These are phyloP conservation scores for Beta lomatogona DNA, from an alignment of 179 eudicot genomes.

Conservation along the genomic window DNA sequence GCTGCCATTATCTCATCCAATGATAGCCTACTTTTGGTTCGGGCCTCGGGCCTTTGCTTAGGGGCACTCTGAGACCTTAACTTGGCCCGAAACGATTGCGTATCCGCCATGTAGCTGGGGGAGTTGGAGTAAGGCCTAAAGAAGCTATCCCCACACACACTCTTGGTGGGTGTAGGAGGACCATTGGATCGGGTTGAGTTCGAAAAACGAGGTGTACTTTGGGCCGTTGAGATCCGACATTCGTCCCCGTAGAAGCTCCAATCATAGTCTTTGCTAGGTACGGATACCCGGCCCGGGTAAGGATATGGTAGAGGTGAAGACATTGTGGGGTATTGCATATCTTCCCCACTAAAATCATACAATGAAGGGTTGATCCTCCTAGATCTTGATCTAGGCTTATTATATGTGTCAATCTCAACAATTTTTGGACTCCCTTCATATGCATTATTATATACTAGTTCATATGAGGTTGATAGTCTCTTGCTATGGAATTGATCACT, in stretches of 20 bases:
- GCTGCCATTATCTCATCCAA: conserved; percentile 79
- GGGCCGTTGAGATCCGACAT: conserved; percentile 37
- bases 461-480: conserved; percentile 45
- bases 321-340: conserved; percentile 40
- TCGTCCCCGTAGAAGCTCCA: conserved; percentile 41
- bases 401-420: conserved; percentile 49
- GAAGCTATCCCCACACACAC: conserved; percentile 52
- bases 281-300: conserved; percentile 29
- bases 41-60: conserved; percentile 68
- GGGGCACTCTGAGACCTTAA: conserved; percentile 90
- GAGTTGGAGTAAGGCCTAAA: conserved; percentile 52
- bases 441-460: conserved; percentile 22
- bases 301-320: conserved; percentile 43
- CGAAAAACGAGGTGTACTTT: conserved; percentile 42
- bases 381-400: conserved; percentile 41
- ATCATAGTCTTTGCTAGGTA: conserved; percentile 32
- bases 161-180: conserved; percentile 41
- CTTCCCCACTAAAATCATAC: conserved; percentile 37
- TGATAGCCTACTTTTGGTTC: conserved; percentile 58
- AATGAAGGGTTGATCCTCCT: conserved; percentile 35
- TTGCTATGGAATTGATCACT: conserved; percentile 38
- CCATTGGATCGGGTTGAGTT: conserved; percentile 27
- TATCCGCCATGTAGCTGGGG: conserved; percentile 82
- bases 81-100: conserved; percentile 81
- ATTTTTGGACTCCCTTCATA: conserved; percentile 49